Base-by-base conservation (phyloP, 768 basidiomycete genomes). In the Mycena floridula region DNA sequence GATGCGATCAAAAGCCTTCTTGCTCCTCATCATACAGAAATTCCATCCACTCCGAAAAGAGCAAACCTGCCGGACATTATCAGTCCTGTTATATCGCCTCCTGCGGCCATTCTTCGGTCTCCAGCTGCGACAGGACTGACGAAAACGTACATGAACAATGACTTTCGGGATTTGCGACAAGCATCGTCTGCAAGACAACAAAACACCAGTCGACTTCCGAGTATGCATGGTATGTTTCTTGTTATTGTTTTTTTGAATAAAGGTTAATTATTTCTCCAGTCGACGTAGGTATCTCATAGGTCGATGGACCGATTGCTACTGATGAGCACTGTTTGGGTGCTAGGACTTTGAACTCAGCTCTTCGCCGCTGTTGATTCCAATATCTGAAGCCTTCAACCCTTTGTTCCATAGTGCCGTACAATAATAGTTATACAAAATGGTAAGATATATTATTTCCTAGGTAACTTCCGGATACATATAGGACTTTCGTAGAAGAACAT, bases 131-230 rank as follows among this genome's bases (percentile, higher is more conserved):
- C 84, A 0, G 85, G 85, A 15, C 70, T 92, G 22, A 90, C 89
- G 9, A 92, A 90, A 65, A 89, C 76, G 48, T 92, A 92, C 51
- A 60, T 59, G 18, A 84, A 77, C 57, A 89, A 92, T 53, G 89
- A 91, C 59, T 92, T 92, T 54, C 73, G 89, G 43, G 77, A 85
- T 56, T 66, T 89, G 51, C 69, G 89, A 40, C 81, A 82, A 59
- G 65, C 69, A 32, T 74, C 85, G 25, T 74, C 78, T 8, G 76
- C 82, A 50, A 76, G 85, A 54, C n/a, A n/a, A n/a, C 76, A 88
- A 59, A 92, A 91, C 55, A 91, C 88, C 44, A 91, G 89, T 63
- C 72, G 89, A 54, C 68, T 91, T 37, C 89, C 89, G 8, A 91
- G 89, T 62, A 82, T 81, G 69, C 89, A 92, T 63, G 89, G 75